Base-by-base conservation (phyloP, 1,139 yeast genomes). In the Debaryomyces fabryi region DNA sequence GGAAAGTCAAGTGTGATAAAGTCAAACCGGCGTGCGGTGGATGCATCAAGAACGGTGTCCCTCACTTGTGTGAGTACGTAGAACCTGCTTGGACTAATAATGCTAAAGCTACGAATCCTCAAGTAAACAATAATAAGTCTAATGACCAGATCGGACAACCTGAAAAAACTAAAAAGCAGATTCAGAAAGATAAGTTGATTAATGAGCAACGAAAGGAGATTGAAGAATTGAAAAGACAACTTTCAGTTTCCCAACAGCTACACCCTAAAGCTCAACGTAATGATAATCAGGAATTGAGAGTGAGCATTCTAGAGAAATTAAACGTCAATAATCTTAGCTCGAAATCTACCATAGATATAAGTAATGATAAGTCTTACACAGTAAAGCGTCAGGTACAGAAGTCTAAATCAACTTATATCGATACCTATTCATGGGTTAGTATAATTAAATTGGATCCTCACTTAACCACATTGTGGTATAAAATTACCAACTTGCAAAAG, bases 1-100 rank as follows among this genome's bases (percentile, higher is more conserved):
- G 81, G 25, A 75, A 76, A 57, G 80, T 76, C 51, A 73, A 72
- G 49, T 76, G 81, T 61, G 80, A 75, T 54, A 73, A 74, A 50
- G 68, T 55, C 24, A 63, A 65, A 47, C 81, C 81, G 2, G 62
- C 72, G 2, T 76, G 81, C 56, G 68, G 76, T 2, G 79, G 78
- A 7, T 76, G 81, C 60, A 60, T 67, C 3, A 65, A 65, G 48
- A 72, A 74, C 51, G 75, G 76, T 6, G 80, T 74, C 24, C 67
- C 69, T 27, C 78, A 75, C 56, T 55, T 72, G 32, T 76, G 81
- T 55, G 69, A 69, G 44, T 76, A 74, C 50, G 49, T 72, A 13
- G 78, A 72, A 42, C 80, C 81, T 0, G 67, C 62, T 27, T 76
- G 81, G 81, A 59, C 64, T 12, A 52, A 52, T 12, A 51, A 46